These are phyloP conservation scores for Sugiyamaella pinicola DNA, from an alignment of 1,139 yeast species.

Conservation along the genomic window DNA sequence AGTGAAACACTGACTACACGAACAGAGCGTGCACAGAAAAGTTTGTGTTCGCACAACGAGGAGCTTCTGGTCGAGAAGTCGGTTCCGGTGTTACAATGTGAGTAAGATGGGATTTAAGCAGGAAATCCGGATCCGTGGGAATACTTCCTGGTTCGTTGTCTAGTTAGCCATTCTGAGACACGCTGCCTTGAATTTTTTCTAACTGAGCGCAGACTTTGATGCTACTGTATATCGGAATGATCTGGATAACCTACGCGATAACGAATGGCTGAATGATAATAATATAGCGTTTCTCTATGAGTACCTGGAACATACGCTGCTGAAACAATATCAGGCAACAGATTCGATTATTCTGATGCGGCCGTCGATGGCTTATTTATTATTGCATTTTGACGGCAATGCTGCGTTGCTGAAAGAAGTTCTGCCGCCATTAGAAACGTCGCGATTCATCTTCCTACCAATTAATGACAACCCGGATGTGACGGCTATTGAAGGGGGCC, in stretches of 20 bases:
- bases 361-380: slow-evolving; percentile 47
- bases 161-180: no score
- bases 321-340: slow-evolving; percentile 19
- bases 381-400: slow-evolving; percentile 38
- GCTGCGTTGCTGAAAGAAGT: slow-evolving; percentile 43
- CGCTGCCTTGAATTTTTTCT: not conserved
- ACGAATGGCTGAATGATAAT: slow-evolving; percentile 76
- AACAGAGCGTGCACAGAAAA: no score
- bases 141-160: no score
- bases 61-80: slow-evolving; percentile 10
- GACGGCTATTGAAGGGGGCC: slow-evolving; percentile 51
- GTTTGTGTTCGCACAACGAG: no score
- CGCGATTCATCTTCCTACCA: slow-evolving; percentile 53
- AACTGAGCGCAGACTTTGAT: slow-evolving; percentile 40
- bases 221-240: slow-evolving; percentile 51
- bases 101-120: no score
- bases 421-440: slow-evolving; percentile 47
- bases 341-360: slow-evolving; percentile 40
- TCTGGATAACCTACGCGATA: slow-evolving; percentile 49
- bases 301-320: slow-evolving; percentile 47
- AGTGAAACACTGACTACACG: no score
- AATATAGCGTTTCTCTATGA: slow-evolving; percentile 67
- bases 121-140: no score
- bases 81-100: slow-evolving; percentile 28
- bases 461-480: slow-evolving; percentile 56